These are phyloP conservation scores for Rhizopogon rudus DNA, from an alignment of 768 basidiomycete genomes.

Conservation along the genomic window DNA sequence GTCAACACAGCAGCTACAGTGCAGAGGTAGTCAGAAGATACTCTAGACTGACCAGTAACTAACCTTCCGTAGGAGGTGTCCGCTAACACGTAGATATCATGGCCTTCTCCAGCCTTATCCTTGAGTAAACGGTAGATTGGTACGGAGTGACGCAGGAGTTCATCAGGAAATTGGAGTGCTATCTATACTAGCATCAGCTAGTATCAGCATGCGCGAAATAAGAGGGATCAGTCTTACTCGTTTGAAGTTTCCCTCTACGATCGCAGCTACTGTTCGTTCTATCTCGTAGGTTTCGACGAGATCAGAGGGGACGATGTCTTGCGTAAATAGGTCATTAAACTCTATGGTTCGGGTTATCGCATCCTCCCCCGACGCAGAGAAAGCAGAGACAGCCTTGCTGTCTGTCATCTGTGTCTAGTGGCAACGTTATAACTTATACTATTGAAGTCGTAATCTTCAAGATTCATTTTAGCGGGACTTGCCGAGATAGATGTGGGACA, in stretches of 20 bases:
- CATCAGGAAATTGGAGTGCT: conserved; percentile 94
- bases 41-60: conserved; percentile 14
- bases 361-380: conserved; percentile 58
- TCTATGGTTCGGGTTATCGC: conserved; percentile 55
- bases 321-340: conserved; percentile 35
- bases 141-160: conserved; percentile 82
- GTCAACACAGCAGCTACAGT: conserved; percentile 85
- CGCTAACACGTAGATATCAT: conserved; percentile 85
- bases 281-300: conserved; percentile 76
- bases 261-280: conserved; percentile 54
- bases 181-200: conserved; percentile 39
- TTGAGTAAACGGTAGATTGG: conserved; percentile 73
- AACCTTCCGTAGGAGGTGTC: conserved; percentile 98
- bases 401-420: not conserved
- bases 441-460: too few species aligned
- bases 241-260: conserved; percentile 60
- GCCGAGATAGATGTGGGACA: not conserved
- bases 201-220: not conserved
- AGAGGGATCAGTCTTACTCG: conserved; percentile 41
- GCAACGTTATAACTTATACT: not conserved
- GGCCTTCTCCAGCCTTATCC: conserved; percentile 31
- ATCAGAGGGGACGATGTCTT: conserved; percentile 25
- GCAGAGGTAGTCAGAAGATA: conserved; percentile 1
- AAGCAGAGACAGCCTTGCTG: conserved; percentile 21
- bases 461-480: not conserved